phyloP scores from a whole-genome alignment of 1,284 basidiomycete genomes.

The Trichosporon sp. region DNA sequence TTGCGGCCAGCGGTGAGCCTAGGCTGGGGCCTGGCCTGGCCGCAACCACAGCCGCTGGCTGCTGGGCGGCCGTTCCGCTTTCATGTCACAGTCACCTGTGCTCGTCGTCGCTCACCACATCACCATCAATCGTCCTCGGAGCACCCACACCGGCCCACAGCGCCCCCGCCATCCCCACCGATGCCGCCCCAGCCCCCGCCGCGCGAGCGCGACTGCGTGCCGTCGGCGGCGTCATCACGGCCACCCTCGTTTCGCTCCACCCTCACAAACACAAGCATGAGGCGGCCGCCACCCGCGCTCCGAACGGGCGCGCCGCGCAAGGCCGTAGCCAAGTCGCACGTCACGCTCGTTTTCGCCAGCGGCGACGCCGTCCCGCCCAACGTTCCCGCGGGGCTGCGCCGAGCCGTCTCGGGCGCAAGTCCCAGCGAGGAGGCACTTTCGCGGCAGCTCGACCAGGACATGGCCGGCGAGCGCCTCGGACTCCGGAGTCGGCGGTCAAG shows the following conservation, averaged over 20 bases:
- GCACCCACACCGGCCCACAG: background rate
- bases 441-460: conserved; percentile 38
- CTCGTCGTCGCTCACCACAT: background rate
- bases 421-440: conserved; percentile 32
- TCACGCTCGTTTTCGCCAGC: conserved; percentile 37
- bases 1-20: too few species aligned
- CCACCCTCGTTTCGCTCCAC: conserved; percentile 4
- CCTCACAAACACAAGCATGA: background rate
- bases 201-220: background rate
- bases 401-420: conserved; percentile 9
- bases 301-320: conserved; percentile 16
- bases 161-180: background rate
- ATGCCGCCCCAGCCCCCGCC: background rate
- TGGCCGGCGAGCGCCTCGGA: conserved; percentile 37
- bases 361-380: conserved; percentile 17
- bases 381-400: conserved; percentile 1
- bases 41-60: too few species aligned
- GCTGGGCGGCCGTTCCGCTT: background rate
- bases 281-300: conserved; percentile 16
- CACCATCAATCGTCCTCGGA: background rate
- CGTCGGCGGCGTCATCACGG: background rate
- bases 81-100: background rate
- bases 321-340: conserved; percentile 24
- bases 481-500: conserved; percentile 35
- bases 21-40: background rate